Conservation (phyloP, 352 stramenopile species). For the Globisporangium okanoganense region DNA sequence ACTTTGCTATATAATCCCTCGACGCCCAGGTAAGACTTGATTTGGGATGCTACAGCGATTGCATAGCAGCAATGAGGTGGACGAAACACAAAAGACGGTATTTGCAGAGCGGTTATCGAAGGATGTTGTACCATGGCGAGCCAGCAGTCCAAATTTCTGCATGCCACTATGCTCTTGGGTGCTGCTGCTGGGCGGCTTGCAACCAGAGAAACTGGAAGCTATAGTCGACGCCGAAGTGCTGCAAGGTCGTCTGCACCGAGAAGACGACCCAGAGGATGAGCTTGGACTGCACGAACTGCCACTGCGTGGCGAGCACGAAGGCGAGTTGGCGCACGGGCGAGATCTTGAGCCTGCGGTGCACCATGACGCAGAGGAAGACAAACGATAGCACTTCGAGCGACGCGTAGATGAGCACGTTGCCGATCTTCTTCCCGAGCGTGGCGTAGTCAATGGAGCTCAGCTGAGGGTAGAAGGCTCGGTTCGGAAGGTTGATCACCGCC, state of each 20-base stretch:
- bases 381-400: slow-evolving; percentile 36
- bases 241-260: slow-evolving; percentile 22
- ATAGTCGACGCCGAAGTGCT: slow-evolving; percentile 25
- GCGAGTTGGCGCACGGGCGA: slow-evolving; percentile 24
- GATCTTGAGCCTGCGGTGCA: slow-evolving; percentile 23
- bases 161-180: not conserved
- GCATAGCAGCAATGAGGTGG: too few relatives aligned
- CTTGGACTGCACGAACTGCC: slow-evolving; percentile 27
- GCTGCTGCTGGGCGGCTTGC: too few relatives aligned
- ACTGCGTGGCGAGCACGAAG: slow-evolving; percentile 36
- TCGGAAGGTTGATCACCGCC: not conserved
- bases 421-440: not conserved
- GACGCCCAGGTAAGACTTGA: too few relatives aligned
- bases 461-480: slow-evolving; percentile 3
- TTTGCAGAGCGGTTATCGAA: too few relatives aligned
- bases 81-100: too few relatives aligned
- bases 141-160: too few relatives aligned
- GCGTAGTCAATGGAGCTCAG: not conserved
- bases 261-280: slow-evolving; percentile 42
- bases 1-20: too few relatives aligned
- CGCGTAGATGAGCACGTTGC: slow-evolving; percentile 28
- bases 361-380: slow-evolving; percentile 19
- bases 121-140: too few relatives aligned
- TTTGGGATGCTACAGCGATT: too few relatives aligned
- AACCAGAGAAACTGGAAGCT: slow-evolving; percentile 8